Base-by-base conservation (phyloP, 345 rosid genomes). In the Citrus inodora region DNA sequence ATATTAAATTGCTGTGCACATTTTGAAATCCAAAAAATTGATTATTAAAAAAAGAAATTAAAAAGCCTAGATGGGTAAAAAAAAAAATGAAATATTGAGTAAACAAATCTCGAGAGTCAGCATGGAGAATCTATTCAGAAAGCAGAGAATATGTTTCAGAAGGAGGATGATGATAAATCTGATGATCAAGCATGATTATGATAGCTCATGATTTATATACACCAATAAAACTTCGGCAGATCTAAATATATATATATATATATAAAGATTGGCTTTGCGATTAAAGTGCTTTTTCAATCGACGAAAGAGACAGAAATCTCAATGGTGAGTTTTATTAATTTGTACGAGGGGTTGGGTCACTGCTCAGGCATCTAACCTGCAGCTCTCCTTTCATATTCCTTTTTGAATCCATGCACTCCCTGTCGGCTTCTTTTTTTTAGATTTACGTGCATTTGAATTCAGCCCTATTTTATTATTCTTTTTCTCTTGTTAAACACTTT, bases 321-420 rank as follows among this genome's bases (percentile, higher is more conserved):
- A 51, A 46, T 70, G 62, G 68, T 30, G 35, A 19, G 22, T 16
- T 53, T 11, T 46, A 13, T 11, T 46, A 46, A 71, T 3, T 24
- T 40, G 76, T 48, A 35, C 72, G 13, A 51, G 19, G 40, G 22
- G 17, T 46, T 13, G 51, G 51, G 16, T 46, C 51, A 13, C 5
- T 46, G 51, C 3, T 71, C 75, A 81, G 82, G 82, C 59, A 74
- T 85, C 83, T 62, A 46, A 10, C 71, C 79, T 46, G 51, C 51
- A 62, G 76, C 81, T 78, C 74, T 85, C 73, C 56, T 30, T 75
- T 64, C 13, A 3, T 42, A 28, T 22, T 75, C 17, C 28, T 56
- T 72, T 56, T 59, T 40, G 78, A 75, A 64, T 75, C 46, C 61
- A 28, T 28, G 71, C 62, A 28, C 62, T 63, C 70, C 62, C 30